A percentile compares a stretch with the other conserved stretches of the same genome.
Evolutionary conservation across 2,329 filamentous ascomycete species (phyloP).

Genomic region (Fusarium sulawesiense): DNA sequence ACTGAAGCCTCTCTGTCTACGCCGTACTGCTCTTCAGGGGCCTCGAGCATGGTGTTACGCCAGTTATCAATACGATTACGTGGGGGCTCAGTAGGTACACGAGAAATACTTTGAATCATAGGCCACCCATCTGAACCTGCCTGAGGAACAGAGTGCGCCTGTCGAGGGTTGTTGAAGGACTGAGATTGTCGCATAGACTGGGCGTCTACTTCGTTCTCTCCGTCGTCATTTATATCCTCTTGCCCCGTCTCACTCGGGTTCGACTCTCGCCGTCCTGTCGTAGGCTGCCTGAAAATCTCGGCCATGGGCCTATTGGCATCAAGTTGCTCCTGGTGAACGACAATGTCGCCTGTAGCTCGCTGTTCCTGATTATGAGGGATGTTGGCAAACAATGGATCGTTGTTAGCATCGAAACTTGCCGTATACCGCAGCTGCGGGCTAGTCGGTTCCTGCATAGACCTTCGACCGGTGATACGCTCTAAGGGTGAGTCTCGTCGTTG

Average conservation of each 20-base stretch:
- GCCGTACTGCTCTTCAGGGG: neutral
- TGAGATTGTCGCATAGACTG: constrained; percentile 3
- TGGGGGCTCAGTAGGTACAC: neutral
- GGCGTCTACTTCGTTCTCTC: neutral
- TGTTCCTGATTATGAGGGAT: constrained; percentile 17
- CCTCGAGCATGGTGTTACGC: neutral
- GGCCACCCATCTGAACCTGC: neutral
- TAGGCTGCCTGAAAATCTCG: constrained; percentile 1
- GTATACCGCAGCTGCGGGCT: constrained; percentile 5
- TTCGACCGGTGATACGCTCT: neutral
- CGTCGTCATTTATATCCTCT: neutral
- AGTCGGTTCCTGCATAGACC: neutral
- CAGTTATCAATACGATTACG: constrained; percentile 6
- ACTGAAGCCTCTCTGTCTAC: neutral
- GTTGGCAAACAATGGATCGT: constrained; percentile 32
- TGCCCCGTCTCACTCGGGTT: neutral
- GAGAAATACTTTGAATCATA: neutral
- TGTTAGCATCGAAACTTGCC: constrained; percentile 29
- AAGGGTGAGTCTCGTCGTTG: neutral
- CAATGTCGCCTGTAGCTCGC: constrained; percentile 22
- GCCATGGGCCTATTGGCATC: neutral
- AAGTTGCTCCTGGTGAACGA: constrained; percentile 12
- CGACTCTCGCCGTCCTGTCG: neutral
- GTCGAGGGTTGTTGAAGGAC: constrained; percentile 1
- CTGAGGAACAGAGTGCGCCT: neutral